Base-by-base conservation (phyloP, 768 basidiomycete species). In the Boletellus emodensis region DNA sequence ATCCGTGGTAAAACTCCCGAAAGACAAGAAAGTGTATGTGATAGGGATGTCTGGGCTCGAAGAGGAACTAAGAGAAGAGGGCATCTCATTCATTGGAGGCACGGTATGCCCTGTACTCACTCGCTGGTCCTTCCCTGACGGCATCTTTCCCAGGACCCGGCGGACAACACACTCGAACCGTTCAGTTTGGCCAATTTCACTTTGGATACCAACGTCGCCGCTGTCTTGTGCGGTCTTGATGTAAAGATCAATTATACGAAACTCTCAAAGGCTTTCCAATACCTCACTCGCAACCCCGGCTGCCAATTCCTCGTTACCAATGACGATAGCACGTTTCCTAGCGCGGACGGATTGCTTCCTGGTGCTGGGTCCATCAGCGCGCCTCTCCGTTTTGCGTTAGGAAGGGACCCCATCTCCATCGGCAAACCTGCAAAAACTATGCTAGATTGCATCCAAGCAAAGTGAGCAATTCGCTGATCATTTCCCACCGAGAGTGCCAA, bases 171-270 rank as follows among this genome's bases (percentile, higher is more conserved):
- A 3, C 77, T 92, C 38, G 79, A 74, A 35, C 73, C 81, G 3
- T 86, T 94, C 66, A 75, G 75, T 32, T 71, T 87, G n/a, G 75
- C 76, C 40, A 70, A 82, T 55, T 95, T 90, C 69, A 76, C 75
- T 3, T 71, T 80, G 6, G 95, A 97, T 66, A 82, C 87, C 7
- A 72, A 78, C 45, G 83, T 99, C 44, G 87, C 79, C n/a, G 94
- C 90, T 10, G 95, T 99, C 13, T 75, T 98, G n/a, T 94, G 93
- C 65, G 95, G 95, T 2, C 79, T 94, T 22, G 95, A 97, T 70
- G 79, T 78, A 20, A 74, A 76, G 58, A 77, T 96, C 64, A 96
- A 91, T 71, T 99, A 98, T 73, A 91, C 88, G 48, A 99, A 99
- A 72, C 74, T 91, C 46, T 88, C 87, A 11, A 95, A 93, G 69